phyloP scores from a whole-genome alignment of 768 basidiomycete genomes.

The Lactarius sanguifluus region DNA sequence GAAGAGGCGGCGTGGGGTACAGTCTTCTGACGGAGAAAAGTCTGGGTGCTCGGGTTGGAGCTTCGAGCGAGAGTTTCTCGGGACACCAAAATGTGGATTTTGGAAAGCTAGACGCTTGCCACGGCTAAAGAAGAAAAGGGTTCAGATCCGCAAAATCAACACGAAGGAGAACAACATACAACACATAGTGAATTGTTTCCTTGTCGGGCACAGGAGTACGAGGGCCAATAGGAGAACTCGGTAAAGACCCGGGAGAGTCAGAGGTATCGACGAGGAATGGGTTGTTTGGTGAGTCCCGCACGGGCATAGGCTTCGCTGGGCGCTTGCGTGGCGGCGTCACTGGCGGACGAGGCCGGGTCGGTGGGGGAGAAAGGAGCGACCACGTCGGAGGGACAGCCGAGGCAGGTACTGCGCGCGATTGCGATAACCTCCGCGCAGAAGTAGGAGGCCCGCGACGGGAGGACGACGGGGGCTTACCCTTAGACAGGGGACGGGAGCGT shows the following conservation, averaged over 20 bases:
- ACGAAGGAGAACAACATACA: conserved; percentile 19
- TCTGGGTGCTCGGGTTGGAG: conserved; percentile 28
- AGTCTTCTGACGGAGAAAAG: conserved; percentile 29
- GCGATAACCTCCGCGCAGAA: conserved; percentile 24
- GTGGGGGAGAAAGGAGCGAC: conserved; percentile 29
- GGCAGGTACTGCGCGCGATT: conserved; percentile 27
- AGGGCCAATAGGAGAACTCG: conserved; percentile 28
- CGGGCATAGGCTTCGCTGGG: conserved; percentile 22
- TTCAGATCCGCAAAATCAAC: not conserved
- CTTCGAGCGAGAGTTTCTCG: conserved; percentile 20
- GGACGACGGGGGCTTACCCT: conserved; percentile 19
- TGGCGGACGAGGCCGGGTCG: conserved; percentile 26
- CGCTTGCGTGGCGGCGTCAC: conserved; percentile 27
- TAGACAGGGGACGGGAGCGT: conserved; percentile 11
- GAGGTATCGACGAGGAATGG: conserved; percentile 26
- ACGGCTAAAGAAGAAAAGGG: conserved; percentile 16
- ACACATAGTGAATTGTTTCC: conserved; percentile 28
- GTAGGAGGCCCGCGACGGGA: conserved; percentile 24
- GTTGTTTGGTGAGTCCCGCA: conserved; percentile 31
- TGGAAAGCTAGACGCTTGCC: conserved; percentile 27
- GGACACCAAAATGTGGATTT: conserved; percentile 28
- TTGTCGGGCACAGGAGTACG: conserved; percentile 25
- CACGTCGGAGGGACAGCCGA: conserved; percentile 17
- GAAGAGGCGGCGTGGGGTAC: conserved; percentile 29
- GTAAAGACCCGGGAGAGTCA: conserved; percentile 25